These are phyloP conservation scores for Hypoxylon sp. DNA, from an alignment of 2,329 filamentous ascomycete genomes.

Conservation along the genomic window DNA sequence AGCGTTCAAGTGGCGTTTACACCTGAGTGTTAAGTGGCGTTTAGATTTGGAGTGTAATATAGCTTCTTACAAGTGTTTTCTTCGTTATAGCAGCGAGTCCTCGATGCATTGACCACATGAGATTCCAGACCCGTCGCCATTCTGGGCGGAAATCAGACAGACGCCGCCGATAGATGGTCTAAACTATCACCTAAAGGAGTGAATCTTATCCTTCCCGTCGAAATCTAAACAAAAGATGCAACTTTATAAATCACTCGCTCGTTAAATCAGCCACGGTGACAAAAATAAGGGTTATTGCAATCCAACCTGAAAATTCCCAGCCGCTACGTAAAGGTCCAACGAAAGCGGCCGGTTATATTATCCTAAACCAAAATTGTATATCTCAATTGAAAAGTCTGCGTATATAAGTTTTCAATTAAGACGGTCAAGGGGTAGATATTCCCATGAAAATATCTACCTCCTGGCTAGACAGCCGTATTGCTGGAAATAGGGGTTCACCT, in stretches of 20 bases:
- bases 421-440: background rate
- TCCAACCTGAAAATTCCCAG: background rate
- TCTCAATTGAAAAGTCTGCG: background rate
- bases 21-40: background rate
- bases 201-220: background rate
- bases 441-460: too few relatives aligned
- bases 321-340: background rate
- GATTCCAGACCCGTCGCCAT: background rate
- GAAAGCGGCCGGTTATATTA: background rate
- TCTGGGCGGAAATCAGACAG: background rate
- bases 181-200: too few relatives aligned
- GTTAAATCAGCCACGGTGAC: background rate
- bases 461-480: background rate
- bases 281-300: background rate
- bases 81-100: background rate
- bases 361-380: background rate
- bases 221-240: background rate
- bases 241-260: background rate
- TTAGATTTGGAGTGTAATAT: background rate
- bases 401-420: background rate
- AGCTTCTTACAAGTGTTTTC: background rate
- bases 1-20: background rate
- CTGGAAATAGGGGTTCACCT: background rate
- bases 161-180: background rate
- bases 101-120: background rate